Evolutionary conservation across 2,329 filamentous ascomycete genomes (phyloP).

Genomic region (Aotearoamyces nothofagi): DNA sequence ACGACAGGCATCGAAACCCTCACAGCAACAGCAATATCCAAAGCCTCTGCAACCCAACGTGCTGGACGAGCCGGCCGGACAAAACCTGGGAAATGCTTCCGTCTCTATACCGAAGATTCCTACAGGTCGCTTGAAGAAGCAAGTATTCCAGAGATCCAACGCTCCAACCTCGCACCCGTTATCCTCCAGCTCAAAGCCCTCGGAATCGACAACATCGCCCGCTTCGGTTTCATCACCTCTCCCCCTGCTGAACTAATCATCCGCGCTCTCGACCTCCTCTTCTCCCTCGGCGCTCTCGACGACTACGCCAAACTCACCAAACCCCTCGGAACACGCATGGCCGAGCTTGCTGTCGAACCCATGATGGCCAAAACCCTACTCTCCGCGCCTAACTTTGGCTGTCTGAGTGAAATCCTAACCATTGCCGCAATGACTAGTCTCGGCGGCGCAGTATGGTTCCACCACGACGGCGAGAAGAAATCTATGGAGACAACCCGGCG

Average conservation of each 20-base stretch:
- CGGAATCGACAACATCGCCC: slow-evolving; percentile 84
- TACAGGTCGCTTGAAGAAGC: slow-evolving; percentile 52
- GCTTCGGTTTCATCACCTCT: slow-evolving; percentile 77
- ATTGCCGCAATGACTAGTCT: slow-evolving; percentile 91
- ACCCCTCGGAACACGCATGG: slow-evolving; percentile 81
- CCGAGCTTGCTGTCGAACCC: slow-evolving; percentile 81
- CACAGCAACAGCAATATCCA: slow-evolving; percentile 68
- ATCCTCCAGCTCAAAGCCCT: slow-evolving; percentile 87
- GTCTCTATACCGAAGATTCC: slow-evolving; percentile 70
- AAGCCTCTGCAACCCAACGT: slow-evolving; percentile 83
- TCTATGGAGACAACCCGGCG: slow-evolving; percentile 57
- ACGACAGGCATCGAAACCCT: slow-evolving; percentile 76
- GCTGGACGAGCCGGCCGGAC: slow-evolving; percentile 84
- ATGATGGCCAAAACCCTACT: slow-evolving; percentile 91
- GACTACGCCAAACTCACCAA: slow-evolving; percentile 80
- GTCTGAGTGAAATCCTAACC: slow-evolving; percentile 71
- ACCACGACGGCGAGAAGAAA: slow-evolving; percentile 64
- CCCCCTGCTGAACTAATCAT: slow-evolving; percentile 76
- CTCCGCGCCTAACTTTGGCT: slow-evolving; percentile 58
- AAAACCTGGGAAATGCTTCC: slow-evolving; percentile 82
- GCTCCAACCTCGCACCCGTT: slow-evolving; percentile 77
- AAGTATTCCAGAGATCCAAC: slow-evolving; percentile 80
- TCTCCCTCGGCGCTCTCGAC: slow-evolving; percentile 73
- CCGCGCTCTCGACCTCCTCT: slow-evolving; percentile 77
- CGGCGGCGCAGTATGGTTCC: slow-evolving; percentile 70